Conservation (phyloP, 345 rosid species). For the Citrus glauca region DNA sequence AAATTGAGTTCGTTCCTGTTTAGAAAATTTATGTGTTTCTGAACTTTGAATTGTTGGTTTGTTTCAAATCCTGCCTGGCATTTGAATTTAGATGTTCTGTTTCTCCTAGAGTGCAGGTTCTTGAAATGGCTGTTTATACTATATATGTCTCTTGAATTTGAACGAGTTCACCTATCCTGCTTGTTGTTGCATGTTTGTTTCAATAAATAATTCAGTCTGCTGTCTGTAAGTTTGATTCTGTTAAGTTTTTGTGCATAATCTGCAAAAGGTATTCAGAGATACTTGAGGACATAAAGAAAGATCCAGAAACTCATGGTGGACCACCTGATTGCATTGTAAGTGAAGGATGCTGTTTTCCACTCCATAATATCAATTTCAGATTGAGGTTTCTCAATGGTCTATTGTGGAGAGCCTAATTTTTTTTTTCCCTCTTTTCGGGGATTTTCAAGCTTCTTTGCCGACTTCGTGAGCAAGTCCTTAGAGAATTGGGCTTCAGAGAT, state of each 20-base stretch:
- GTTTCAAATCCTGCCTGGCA: background rate
- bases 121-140: background rate
- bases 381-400: background rate
- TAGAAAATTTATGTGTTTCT: background rate
- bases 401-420: background rate
- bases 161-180: background rate
- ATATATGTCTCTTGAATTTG: background rate
- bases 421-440: background rate
- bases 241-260: conserved; percentile 1
- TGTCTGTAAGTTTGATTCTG: background rate
- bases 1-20: background rate
- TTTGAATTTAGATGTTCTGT: background rate
- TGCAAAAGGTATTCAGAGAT: conserved; percentile 61
- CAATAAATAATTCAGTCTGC: background rate
- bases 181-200: background rate
- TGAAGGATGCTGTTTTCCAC: conserved; percentile 2
- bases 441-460: conserved; percentile 77
- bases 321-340: conserved; percentile 92
- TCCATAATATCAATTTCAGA: background rate
- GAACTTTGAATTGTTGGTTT: background rate
- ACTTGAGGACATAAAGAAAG: conserved; percentile 91
- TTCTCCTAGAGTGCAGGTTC: background rate
- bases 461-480: conserved; percentile 76
- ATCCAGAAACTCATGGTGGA: conserved; percentile 94
- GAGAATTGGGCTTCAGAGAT: conserved; percentile 93